Evolutionary conservation across 495 filamentous ascomycete genomes (phyloP).

Genomic region (Aspergillus biplanus): DNA sequence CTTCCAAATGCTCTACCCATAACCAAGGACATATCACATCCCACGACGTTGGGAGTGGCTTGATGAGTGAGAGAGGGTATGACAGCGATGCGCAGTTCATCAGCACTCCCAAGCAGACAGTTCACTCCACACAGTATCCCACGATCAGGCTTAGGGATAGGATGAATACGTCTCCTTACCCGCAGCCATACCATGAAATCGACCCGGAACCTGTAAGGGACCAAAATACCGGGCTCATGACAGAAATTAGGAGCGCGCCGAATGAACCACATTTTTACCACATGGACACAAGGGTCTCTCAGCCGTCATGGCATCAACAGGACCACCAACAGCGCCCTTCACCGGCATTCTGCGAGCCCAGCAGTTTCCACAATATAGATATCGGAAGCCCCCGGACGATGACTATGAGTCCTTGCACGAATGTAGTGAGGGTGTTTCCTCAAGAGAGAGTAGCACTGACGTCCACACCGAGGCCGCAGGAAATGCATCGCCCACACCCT

Average conservation of each 20-base stretch:
- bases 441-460: slow-evolving; percentile 8
- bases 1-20: slow-evolving; percentile 25
- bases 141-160: slow-evolving; percentile 4
- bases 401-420: slow-evolving; percentile 20
- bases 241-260: slow-evolving; percentile 11
- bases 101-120: slow-evolving; percentile 32
- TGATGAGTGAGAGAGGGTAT: slow-evolving; percentile 49
- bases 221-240: slow-evolving; percentile 2
- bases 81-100: slow-evolving; percentile 52
- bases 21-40: slow-evolving; percentile 19
- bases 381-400: slow-evolving; percentile 11
- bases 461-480: slow-evolving; percentile 5
- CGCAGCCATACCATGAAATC: slow-evolving; percentile 16
- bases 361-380: slow-evolving; percentile 16
- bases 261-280: slow-evolving; percentile 6
- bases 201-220: slow-evolving; percentile 10
- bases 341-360: slow-evolving; percentile 7
- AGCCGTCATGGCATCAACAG: slow-evolving; percentile 15
- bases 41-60: slow-evolving; percentile 35
- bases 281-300: slow-evolving; percentile 8
- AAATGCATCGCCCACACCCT: slow-evolving; percentile 6
- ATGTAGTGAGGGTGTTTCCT: not conserved
- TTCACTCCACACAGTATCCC: slow-evolving; percentile 13
- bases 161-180: slow-evolving; percentile 17
- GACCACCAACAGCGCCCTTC: slow-evolving; percentile 15